A percentile compares a stretch with the other conserved stretches of the same genome.
Evolutionary conservation across 2,329 filamentous ascomycete genomes (phyloP).

Genomic region (Monilinia polystroma): DNA sequence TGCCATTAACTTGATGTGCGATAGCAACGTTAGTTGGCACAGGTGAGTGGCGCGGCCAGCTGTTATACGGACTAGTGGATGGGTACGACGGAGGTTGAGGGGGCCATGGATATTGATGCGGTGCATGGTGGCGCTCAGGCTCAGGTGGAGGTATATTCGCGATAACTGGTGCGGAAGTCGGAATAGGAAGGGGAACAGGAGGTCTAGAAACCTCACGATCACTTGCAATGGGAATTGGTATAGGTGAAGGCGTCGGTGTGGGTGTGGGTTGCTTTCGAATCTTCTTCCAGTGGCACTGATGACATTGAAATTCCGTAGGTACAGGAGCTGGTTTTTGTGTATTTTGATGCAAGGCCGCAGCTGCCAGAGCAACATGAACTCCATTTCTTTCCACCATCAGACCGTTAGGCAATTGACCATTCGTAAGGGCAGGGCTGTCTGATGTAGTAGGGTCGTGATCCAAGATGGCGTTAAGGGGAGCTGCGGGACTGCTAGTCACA

Average conservation of each 20-base stretch:
- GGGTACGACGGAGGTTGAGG: conserved; percentile 45
- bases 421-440: conserved; percentile 13
- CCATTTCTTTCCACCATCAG: conserved; percentile 24
- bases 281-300: conserved; percentile 66
- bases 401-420: conserved; percentile 28
- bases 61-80: conserved; percentile 43
- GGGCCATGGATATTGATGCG: conserved; percentile 36
- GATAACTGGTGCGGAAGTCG: conserved; percentile 31
- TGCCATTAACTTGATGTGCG: conserved; percentile 52
- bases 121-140: conserved; percentile 28
- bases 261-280: conserved; percentile 37
- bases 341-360: conserved; percentile 39
- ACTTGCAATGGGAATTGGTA: neutral
- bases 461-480: conserved; percentile 1
- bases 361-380: conserved; percentile 38
- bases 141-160: conserved; percentile 36
- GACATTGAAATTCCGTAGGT: conserved; percentile 64
- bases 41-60: conserved; percentile 53
- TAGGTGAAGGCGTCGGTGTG: conserved; percentile 26
- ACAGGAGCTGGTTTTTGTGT: conserved; percentile 26
- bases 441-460: conserved; percentile 9
- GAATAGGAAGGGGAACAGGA: conserved; percentile 31
- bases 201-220: conserved; percentile 17
- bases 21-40: conserved; percentile 48
- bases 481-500: conserved; percentile 2